Evolutionary conservation across 768 basidiomycete genomes (phyloP), one percentile per base, ranked within the genome.

Genomic region (Pulveroboletus sp.): DNA sequence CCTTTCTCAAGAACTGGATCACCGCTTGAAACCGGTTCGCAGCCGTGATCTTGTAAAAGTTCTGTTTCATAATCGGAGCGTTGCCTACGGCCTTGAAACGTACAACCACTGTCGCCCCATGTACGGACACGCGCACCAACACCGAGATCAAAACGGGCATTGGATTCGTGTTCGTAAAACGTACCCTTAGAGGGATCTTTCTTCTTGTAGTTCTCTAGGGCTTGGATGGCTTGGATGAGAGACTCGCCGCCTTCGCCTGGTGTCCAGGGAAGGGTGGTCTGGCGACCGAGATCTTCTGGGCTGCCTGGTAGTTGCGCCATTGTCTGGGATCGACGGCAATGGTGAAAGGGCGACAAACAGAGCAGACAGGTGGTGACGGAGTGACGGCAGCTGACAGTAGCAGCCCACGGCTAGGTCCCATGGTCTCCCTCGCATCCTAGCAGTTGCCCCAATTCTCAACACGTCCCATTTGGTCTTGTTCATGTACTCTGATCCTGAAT

Each of bases 61-160:
- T 97, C 71, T 95, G 91, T 72, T 89, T 94, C 94, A 99, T 96
- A 61, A 99, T 93, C 0, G 95, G 95, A 1, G 94, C 95, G 60
- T 95, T 94, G 40, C 95, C 95, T 9, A 96, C 89, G 2, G 95
- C 93, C 67, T 94, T 94, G 81, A 99, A 99, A 39, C 93, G 85
- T 9, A 99, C 91, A 54, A 97, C 85, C 44, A 97, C 95, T 98
- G 65, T 40, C 5, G 11, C n/a, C 39, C 33, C 32, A 31, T 31
- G 21, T 31, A 3, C 15, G 6, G 7, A 2, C 5, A 8, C 31
- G 15, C 15, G 10, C 12, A 6, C 27, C 43, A 9, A 37, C 24
- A 30, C 8, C 18, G 11, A 32, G 8, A 17, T 51, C 21, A 51
- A 37, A 40, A 39, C 26, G 8, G 10, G 32, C 17, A 18, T n/a